Evolutionary conservation across 352 stramenopile species (phyloP).

Genomic region (Phytophthora sansomeana): DNA sequence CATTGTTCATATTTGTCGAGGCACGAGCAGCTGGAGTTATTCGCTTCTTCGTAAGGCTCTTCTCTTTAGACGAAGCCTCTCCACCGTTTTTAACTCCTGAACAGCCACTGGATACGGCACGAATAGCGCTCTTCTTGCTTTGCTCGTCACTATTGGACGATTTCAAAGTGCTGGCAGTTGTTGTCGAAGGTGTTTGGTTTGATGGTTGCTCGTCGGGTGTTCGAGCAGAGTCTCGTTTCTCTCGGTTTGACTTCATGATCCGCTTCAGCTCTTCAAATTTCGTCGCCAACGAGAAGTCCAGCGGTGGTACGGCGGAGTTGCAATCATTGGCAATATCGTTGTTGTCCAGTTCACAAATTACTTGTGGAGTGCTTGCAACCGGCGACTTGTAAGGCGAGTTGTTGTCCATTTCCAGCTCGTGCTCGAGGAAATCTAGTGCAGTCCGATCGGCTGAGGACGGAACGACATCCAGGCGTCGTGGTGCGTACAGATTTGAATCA

Average conservation of each 20-base stretch:
- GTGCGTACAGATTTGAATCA: slow-evolving; percentile 68
- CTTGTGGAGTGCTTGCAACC: background rate
- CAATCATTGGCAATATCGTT: slow-evolving; percentile 19
- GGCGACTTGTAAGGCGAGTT: slow-evolving; percentile 7
- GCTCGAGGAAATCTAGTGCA: slow-evolving; percentile 59
- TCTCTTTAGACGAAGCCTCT: slow-evolving; percentile 5
- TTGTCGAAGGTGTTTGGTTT: background rate
- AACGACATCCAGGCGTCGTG: slow-evolving; percentile 47
- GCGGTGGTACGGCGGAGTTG: slow-evolving; percentile 18
- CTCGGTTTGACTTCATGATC: slow-evolving; percentile 63
- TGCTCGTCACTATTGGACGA: slow-evolving; percentile 4
- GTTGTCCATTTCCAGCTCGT: slow-evolving; percentile 40
- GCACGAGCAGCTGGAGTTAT: slow-evolving; percentile 4
- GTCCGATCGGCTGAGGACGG: slow-evolving; percentile 65
- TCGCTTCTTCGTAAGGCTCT: slow-evolving; percentile 3
- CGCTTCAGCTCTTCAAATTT: slow-evolving; percentile 77
- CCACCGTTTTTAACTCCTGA: slow-evolving; percentile 15
- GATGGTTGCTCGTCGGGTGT: slow-evolving; percentile 5
- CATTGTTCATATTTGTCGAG: slow-evolving; percentile 16
- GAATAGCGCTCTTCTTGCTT: slow-evolving; percentile 14
- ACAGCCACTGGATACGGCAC: slow-evolving; percentile 21
- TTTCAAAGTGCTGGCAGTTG: background rate
- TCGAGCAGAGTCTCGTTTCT: slow-evolving; percentile 28
- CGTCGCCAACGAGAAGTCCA: slow-evolving; percentile 54
- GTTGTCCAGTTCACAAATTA: slow-evolving; percentile 19